Conservation (phyloP, 169 alveolate genomes). For the Plasmodium malariae region DNA sequence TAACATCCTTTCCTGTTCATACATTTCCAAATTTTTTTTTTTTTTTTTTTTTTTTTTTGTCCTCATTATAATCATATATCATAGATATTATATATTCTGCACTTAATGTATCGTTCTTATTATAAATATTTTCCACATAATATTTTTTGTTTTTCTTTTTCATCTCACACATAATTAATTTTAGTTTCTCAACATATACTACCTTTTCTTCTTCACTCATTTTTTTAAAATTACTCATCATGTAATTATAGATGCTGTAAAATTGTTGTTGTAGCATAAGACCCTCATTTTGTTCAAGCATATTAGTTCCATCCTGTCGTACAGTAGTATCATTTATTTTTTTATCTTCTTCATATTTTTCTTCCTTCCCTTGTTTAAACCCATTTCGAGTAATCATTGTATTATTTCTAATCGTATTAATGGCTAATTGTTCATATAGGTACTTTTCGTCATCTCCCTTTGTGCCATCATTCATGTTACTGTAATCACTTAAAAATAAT, state of each 20-base stretch:
- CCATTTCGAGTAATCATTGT: not conserved
- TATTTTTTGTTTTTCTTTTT: conserved; percentile 43
- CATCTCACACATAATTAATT: conserved; percentile 18
- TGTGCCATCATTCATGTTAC: not conserved
- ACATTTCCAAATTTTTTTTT: not conserved
- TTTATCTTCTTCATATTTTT: not conserved
- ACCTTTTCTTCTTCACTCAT: conserved; percentile 41
- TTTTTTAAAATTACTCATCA: conserved; percentile 19
- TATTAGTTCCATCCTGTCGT: not conserved
- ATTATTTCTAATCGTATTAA: not conserved
- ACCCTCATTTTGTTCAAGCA: not conserved
- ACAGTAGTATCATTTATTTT: not conserved
- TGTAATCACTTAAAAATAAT: conserved; percentile 47
- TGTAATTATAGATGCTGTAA: conserved; percentile 12
- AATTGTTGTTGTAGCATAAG: not conserved
- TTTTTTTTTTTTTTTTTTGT: too few relatives aligned
- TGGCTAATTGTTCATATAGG: not conserved
- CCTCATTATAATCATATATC: conserved; percentile 40
- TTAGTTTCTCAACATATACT: conserved; percentile 23
- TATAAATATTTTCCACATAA: conserved; percentile 28
- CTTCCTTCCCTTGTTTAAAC: not conserved
- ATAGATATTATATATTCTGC: conserved; percentile 56
- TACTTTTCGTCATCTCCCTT: not conserved
- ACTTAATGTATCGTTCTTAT: conserved; percentile 18
- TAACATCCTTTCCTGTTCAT: not conserved